Conservation (phyloP, 177 flowering plant genomes). For the Telopea speciosissima region DNA sequence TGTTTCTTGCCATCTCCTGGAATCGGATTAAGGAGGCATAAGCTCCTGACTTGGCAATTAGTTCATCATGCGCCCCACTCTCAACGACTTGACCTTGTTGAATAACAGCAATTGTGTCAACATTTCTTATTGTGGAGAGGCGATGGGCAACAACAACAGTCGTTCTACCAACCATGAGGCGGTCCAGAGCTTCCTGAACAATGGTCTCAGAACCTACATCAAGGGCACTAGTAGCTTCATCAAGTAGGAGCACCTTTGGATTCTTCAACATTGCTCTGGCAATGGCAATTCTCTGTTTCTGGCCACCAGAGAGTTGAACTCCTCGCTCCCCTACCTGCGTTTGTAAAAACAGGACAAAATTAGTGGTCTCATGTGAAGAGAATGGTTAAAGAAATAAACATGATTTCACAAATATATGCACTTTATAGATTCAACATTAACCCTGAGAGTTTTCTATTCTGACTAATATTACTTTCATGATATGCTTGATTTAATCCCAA, state of each 20-base stretch:
- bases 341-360: background rate
- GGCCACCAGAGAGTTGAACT: conserved; percentile 93
- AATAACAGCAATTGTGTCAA: conserved; percentile 79
- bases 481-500: too few species aligned
- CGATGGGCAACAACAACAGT: conserved; percentile 98
- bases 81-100: conserved; percentile 94
- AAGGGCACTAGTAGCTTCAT: conserved; percentile 98
- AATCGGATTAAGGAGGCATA: conserved; percentile 86
- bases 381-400: too few species aligned
- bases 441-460: too few species aligned
- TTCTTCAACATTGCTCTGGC: conserved; percentile 94
- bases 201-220: conserved; percentile 90
- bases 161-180: conserved; percentile 92
- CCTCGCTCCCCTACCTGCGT: conserved; percentile 93
- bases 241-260: conserved; percentile 88
- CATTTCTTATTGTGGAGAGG: conserved; percentile 89
- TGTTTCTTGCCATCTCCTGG: conserved; percentile 85
- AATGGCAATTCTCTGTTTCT: conserved; percentile 92
- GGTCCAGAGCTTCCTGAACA: conserved; percentile 94
- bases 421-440: too few species aligned
- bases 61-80: conserved; percentile 89
- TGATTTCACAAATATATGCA: too few species aligned
- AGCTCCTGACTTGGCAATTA: conserved; percentile 68
- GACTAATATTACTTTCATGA: too few species aligned
- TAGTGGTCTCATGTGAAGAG: background rate